These are phyloP conservation scores for Gleditsia sinensis DNA, from an alignment of 306 rosid species.

Conservation along the genomic window DNA sequence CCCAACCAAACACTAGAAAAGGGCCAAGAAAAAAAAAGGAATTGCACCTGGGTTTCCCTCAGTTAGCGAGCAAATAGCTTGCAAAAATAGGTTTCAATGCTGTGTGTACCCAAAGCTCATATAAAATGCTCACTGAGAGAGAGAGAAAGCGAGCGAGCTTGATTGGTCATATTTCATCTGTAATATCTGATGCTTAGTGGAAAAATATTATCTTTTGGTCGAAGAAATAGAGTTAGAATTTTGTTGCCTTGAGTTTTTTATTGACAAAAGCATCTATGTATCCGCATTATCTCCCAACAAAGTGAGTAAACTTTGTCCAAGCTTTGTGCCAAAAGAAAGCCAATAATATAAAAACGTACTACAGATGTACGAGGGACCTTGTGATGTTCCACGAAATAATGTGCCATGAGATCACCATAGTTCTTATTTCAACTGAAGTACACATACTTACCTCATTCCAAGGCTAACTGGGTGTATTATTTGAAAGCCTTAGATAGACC, in stretches of 20 bases:
- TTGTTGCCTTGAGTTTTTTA: not conserved
- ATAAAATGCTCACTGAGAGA: conserved; percentile 16
- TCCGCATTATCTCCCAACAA: not conserved
- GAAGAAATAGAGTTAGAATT: not conserved
- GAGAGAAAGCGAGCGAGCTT: not conserved
- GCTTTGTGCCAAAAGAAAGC: not conserved
- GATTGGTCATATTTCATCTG: not conserved
- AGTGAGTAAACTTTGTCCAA: not conserved
- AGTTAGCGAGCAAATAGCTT: not conserved
- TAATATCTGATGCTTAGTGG: not conserved
- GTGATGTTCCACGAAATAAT: conserved; percentile 35
- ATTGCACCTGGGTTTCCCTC: conserved; percentile 24
- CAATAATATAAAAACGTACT: too few species aligned
- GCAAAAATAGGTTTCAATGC: not conserved
- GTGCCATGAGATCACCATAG: conserved; percentile 26
- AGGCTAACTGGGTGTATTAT: too few species aligned
- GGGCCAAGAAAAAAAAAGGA: not conserved
- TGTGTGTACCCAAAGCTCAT: conserved; percentile 29
- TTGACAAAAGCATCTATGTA: too few species aligned
- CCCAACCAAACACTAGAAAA: conserved; percentile 10
- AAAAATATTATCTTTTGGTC: not conserved
- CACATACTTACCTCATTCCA: conserved; percentile 6
- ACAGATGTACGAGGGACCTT: not conserved
- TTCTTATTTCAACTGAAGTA: not conserved
- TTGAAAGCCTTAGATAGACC: too few species aligned